Percentiles rank a stretch among this genome's conserved stretches.
Conservation (phyloP, 2,329 filamentous ascomycete species). For the Phialophora expanda region DNA sequence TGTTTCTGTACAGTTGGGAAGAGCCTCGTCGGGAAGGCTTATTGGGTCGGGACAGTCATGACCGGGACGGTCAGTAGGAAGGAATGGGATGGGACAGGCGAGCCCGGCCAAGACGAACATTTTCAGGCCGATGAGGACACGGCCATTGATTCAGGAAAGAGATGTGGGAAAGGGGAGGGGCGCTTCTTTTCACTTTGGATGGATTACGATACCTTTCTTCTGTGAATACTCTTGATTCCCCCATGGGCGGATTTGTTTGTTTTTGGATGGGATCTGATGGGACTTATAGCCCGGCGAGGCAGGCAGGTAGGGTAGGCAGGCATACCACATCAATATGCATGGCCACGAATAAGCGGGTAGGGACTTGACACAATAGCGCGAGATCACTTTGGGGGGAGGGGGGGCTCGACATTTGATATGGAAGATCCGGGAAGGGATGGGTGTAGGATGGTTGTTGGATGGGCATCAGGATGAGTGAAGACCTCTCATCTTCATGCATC, state of each 20-base stretch:
- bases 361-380: neutral
- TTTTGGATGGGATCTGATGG: neutral
- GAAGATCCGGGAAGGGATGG: no score
- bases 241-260: conserved; percentile 4
- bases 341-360: neutral
- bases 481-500: no score
- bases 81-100: neutral
- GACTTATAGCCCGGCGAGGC: neutral
- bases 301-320: neutral
- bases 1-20: conserved; percentile 2
- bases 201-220: conserved; percentile 2
- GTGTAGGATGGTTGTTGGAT: no score
- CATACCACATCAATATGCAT: neutral
- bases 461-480: no score
- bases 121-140: conserved; percentile 1
- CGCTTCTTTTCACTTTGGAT: neutral
- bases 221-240: conserved; percentile 6
- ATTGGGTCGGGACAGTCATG: neutral
- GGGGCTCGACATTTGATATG: no score
- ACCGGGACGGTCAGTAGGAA: neutral
- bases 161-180: neutral
- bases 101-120: neutral
- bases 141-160: neutral
- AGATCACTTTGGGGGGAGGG: no score
- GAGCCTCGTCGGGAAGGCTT: neutral